Conservation (phyloP, 1,284 basidiomycete species). For the Puccinia triticina region DNA sequence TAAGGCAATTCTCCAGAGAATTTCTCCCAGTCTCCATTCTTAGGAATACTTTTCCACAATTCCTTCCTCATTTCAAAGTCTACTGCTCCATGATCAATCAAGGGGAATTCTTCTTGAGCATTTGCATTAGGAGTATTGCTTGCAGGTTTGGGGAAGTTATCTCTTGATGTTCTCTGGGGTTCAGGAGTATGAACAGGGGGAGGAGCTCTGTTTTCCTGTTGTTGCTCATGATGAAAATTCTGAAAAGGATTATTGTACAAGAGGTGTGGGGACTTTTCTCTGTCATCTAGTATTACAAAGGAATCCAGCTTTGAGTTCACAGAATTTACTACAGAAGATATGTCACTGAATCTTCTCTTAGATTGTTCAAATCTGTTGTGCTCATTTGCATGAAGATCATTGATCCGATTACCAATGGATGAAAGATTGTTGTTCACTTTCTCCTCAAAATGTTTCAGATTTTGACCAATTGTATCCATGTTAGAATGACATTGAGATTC, state of each 20-base stretch:
- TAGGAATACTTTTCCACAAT: background rate
- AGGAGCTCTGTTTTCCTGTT: too few relatives aligned
- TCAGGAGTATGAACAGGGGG: too few relatives aligned
- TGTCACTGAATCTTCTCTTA: background rate
- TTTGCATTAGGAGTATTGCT: too few relatives aligned
- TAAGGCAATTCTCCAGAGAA: conserved; percentile 9
- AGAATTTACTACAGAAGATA: background rate
- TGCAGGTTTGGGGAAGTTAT: too few relatives aligned
- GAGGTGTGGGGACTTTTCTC: too few relatives aligned
- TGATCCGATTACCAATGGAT: background rate
- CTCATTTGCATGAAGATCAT: background rate
- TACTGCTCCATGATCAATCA: background rate
- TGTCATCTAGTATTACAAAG: too few relatives aligned
- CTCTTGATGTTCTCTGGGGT: too few relatives aligned
- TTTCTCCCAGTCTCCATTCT: background rate
- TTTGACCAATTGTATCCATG: background rate
- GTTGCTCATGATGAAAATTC: too few relatives aligned
- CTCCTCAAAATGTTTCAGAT: background rate
- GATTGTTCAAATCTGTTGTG: background rate
- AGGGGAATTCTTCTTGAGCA: too few relatives aligned
- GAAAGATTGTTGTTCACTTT: background rate
- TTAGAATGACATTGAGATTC: background rate
- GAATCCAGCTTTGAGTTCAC: too few relatives aligned
- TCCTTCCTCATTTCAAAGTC: background rate
- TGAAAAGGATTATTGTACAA: too few relatives aligned